These are phyloP conservation scores for Hypoxylon sp. DNA, from an alignment of 2,329 filamentous ascomycete species.

Conservation along the genomic window DNA sequence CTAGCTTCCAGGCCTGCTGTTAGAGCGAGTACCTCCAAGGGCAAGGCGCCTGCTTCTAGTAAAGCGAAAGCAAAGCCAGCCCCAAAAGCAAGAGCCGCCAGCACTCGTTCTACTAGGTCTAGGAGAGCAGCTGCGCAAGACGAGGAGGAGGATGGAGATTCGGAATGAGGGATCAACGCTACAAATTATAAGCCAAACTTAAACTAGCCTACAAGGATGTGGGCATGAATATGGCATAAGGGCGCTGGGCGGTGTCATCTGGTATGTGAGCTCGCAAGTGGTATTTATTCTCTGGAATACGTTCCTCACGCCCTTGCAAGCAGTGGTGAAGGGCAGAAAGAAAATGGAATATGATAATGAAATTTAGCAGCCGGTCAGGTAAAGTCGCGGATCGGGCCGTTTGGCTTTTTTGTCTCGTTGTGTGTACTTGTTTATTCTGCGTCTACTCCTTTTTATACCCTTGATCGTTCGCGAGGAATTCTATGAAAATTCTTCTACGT, in stretches of 20 bases:
- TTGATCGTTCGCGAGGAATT: constrained; percentile 30
- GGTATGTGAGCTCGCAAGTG: neutral
- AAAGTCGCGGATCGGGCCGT: constrained; percentile 15
- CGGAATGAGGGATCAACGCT: constrained; percentile 29
- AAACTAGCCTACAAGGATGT: neutral
- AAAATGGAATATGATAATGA: constrained; percentile 38
- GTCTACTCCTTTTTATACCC: constrained; percentile 41
- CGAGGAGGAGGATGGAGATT: constrained; percentile 42
- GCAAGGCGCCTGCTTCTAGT: constrained; percentile 43
- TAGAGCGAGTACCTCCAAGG: constrained; percentile 46
- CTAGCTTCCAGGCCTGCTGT: constrained; percentile 50
- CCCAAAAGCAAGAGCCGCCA: constrained; percentile 43
- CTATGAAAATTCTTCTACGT: constrained; percentile 12
- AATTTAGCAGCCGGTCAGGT: constrained; percentile 11
- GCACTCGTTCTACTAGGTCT: constrained; percentile 51
- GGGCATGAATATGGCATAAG: neutral
- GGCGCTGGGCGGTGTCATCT: neutral
- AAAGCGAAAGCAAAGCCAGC: constrained; percentile 47
- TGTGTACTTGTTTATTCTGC: constrained; percentile 7
- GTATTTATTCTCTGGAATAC: neutral
- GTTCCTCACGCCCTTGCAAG: constrained; percentile 3
- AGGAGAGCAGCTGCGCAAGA: constrained; percentile 40
- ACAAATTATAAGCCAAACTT: neutral
- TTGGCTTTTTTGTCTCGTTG: constrained; percentile 18
- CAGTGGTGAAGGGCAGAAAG: neutral